phyloP scores from a whole-genome alignment of 1,284 basidiomycete species.

The Pascua guehoae region DNA sequence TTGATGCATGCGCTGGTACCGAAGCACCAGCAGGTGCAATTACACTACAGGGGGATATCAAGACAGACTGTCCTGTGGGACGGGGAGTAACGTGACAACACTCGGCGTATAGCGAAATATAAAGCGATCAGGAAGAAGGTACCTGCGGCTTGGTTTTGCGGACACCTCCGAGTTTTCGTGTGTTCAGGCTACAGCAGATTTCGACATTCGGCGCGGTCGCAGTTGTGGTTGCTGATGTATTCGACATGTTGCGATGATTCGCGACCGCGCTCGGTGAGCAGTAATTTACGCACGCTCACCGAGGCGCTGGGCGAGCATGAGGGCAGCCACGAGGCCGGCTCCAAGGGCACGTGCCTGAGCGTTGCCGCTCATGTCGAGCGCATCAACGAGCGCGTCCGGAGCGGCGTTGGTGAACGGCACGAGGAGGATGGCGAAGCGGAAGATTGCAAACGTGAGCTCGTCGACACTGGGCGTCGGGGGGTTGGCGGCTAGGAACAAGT shows the following conservation, averaged over 20 bases:
- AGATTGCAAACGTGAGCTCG: constrained; percentile 40
- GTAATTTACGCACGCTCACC: not conserved
- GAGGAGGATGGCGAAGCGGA: constrained; percentile 42
- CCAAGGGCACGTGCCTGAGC: constrained; percentile 41
- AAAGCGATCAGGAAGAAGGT: too few species aligned
- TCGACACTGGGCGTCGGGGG: constrained; percentile 36
- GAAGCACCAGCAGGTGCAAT: too few species aligned
- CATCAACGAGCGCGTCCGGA: constrained; percentile 35
- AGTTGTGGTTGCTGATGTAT: not conserved
- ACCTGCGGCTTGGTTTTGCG: too few species aligned
- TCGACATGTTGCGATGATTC: too few species aligned
- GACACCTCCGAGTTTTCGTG: not conserved
- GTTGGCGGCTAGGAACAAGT: constrained; percentile 13
- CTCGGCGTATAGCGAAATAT: too few species aligned
- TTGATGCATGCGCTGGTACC: too few species aligned
- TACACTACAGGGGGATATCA: too few species aligned
- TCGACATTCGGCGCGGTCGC: not conserved
- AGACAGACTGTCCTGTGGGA: too few species aligned
- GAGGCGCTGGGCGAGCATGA: constrained; percentile 39
- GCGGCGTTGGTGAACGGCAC: constrained; percentile 44
- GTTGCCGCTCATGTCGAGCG: constrained; percentile 41
- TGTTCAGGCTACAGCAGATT: not conserved
- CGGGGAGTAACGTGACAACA: too few species aligned
- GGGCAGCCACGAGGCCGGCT: constrained; percentile 37
- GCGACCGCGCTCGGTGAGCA: too few species aligned